Evolutionary conservation across 1,284 basidiomycete genomes (phyloP).

Genomic region (Kwoniella shivajii): DNA sequence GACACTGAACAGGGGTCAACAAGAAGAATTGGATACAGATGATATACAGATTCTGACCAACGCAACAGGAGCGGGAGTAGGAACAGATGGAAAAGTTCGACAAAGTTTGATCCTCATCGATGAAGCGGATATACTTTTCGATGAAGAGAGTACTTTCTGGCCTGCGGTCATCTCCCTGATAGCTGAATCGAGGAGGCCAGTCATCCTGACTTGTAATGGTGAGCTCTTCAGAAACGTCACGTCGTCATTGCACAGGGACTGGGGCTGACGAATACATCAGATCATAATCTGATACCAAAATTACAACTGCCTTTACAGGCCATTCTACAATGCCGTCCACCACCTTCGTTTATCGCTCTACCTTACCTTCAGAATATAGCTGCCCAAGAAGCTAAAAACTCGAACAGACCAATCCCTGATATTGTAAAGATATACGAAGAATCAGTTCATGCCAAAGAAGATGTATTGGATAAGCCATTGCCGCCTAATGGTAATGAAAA

Average conservation of each 20-base stretch:
- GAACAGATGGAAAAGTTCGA: constrained; percentile 52
- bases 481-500: constrained; percentile 54
- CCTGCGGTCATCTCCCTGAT: constrained; percentile 76
- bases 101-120: constrained; percentile 95
- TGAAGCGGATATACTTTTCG: constrained; percentile 91
- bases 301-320: constrained; percentile 75
- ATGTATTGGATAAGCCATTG: constrained; percentile 49
- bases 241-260: not conserved
- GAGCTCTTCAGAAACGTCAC: constrained; percentile 44
- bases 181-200: constrained; percentile 75
- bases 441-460: constrained; percentile 7
- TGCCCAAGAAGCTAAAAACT: constrained; percentile 58
- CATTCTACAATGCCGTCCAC: constrained; percentile 67
- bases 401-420: constrained; percentile 5
- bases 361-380: constrained; percentile 74
- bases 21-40: not conserved
- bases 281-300: constrained; percentile 63
- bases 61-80: not conserved
- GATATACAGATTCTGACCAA: not conserved
- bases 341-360: constrained; percentile 62
- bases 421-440: not conserved
- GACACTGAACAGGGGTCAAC: too few relatives aligned
- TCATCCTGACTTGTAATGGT: constrained; percentile 93
- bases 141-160: constrained; percentile 92
- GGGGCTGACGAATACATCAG: constrained; percentile 58